Evolutionary conservation across 1,139 yeast genomes (phyloP).

Genomic region (Hanseniaspora sp.): DNA sequence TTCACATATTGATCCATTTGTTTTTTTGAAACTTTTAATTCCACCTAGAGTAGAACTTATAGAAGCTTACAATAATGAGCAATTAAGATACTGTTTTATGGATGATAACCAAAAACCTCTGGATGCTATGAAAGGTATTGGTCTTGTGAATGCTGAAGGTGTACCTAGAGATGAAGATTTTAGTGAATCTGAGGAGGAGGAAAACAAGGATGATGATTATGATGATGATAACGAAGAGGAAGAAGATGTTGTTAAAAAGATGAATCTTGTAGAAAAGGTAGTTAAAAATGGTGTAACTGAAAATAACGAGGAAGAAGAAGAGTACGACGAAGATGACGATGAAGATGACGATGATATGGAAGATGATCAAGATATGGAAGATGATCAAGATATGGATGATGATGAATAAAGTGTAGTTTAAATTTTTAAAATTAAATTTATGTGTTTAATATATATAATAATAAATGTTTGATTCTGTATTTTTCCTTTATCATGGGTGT

Average conservation of each 20-base stretch:
- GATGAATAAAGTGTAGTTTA: too few species aligned
- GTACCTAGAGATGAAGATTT: slow-evolving; percentile 11
- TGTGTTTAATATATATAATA: background rate
- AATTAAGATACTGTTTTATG: slow-evolving; percentile 8
- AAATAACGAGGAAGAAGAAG: background rate
- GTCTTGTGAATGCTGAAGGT: background rate
- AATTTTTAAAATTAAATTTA: too few species aligned
- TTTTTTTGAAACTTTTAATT: slow-evolving; percentile 10
- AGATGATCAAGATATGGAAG: background rate
- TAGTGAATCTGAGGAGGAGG: slow-evolving; percentile 3
- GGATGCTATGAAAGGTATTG: slow-evolving; percentile 5
- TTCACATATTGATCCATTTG: slow-evolving; percentile 6
- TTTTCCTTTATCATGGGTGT: background rate
- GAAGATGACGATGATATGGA: background rate
- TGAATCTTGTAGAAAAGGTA: background rate
- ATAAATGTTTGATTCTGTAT: too few species aligned
- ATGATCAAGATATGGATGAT: background rate
- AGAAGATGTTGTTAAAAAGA: background rate
- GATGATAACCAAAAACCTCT: slow-evolving; percentile 4
- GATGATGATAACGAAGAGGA: background rate
- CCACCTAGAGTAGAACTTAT: slow-evolving; percentile 10
- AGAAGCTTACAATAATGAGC: slow-evolving; percentile 9
- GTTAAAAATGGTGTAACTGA: background rate
- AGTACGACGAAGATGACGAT: background rate
- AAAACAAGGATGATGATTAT: background rate